Percentiles rank a stretch among this genome's conserved stretches.
Evolutionary conservation across 1,284 basidiomycete genomes (phyloP).

Genomic region (Papiliotrema nemorosa): DNA sequence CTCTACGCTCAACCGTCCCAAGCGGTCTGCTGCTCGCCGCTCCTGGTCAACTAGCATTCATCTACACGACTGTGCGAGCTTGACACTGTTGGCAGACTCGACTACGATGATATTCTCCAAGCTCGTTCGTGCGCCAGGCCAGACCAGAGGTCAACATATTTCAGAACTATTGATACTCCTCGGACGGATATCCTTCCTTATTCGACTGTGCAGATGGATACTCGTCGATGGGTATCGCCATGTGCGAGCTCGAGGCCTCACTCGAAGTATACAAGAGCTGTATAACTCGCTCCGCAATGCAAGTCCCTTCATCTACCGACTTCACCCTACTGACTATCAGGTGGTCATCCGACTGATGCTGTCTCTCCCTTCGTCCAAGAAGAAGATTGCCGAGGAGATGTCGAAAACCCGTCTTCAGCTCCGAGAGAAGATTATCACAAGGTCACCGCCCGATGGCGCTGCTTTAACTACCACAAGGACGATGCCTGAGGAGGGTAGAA

Average conservation of each 20-base stretch:
- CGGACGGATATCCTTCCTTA: slow-evolving; percentile 18
- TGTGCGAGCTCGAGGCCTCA: slow-evolving; percentile 67
- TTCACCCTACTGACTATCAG: slow-evolving; percentile 46
- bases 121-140: background rate
- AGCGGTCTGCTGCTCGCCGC: no score
- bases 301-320: slow-evolving; percentile 4
- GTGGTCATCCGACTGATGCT: slow-evolving; percentile 61
- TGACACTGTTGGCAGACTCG: no score
- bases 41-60: no score
- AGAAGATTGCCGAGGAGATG: slow-evolving; percentile 68
- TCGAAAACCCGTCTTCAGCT: slow-evolving; percentile 63
- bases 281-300: slow-evolving; percentile 30
- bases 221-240: slow-evolving; percentile 54
- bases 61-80: background rate
- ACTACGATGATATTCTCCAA: background rate
- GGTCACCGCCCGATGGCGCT: slow-evolving; percentile 57
- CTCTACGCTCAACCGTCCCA: no score
- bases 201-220: slow-evolving; percentile 18
- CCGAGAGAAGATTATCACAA: slow-evolving; percentile 59
- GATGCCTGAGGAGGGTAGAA: slow-evolving; percentile 65
- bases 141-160: background rate
- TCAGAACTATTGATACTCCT: slow-evolving; percentile 12
- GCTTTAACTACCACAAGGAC: slow-evolving; percentile 53
- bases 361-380: slow-evolving; percentile 63
- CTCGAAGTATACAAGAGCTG: slow-evolving; percentile 28